Evolutionary conservation across 1,139 yeast genomes (phyloP).

Genomic region (Kodamaea alishanica): DNA sequence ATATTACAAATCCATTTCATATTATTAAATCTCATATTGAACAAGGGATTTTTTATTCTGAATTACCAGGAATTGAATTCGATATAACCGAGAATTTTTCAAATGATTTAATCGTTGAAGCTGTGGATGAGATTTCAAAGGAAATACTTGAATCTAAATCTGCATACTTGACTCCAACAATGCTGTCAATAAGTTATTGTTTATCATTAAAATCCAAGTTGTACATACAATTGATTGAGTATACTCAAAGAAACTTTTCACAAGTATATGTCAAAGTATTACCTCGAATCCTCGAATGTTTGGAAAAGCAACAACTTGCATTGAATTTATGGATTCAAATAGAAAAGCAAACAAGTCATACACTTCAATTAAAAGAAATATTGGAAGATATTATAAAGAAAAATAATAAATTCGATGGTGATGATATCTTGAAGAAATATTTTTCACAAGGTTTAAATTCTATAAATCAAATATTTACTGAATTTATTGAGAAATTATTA

Average conservation of each 20-base stretch:
- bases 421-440: conserved; percentile 24
- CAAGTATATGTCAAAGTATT: conserved; percentile 23
- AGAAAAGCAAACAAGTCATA: conserved; percentile 16
- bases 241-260: conserved; percentile 45
- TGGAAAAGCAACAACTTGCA: conserved; percentile 60
- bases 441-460: conserved; percentile 29
- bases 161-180: conserved; percentile 29
- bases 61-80: conserved; percentile 51
- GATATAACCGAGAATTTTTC: conserved; percentile 36
- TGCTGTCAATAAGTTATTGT: conserved; percentile 27
- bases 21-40: conserved; percentile 69
- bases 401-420: conserved; percentile 8
- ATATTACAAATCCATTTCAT: conserved; percentile 24
- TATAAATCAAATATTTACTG: conserved; percentile 35
- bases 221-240: conserved; percentile 42
- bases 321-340: conserved; percentile 45
- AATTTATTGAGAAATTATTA: conserved; percentile 26
- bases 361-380: conserved; percentile 11
- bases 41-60: conserved; percentile 70
- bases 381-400: conserved; percentile 17
- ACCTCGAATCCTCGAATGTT: conserved; percentile 39
- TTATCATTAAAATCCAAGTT: conserved; percentile 25
- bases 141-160: conserved; percentile 54
- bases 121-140: conserved; percentile 45
- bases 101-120: conserved; percentile 40